phyloP scores from a whole-genome alignment of 768 basidiomycete genomes.

The Mycena alexandri region DNA sequence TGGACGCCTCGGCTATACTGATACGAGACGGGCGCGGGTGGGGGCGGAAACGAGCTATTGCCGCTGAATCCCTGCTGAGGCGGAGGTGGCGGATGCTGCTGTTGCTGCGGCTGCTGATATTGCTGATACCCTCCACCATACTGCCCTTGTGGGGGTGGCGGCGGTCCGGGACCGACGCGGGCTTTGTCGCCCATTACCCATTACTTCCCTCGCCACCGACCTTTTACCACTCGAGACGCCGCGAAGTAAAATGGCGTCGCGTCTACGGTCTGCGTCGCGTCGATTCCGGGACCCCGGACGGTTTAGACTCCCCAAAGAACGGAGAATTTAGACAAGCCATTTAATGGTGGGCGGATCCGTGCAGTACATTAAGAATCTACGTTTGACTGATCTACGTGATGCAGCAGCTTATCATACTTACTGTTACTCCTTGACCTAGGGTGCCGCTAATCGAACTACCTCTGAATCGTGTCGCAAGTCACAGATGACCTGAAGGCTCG shows the following conservation, averaged over 20 bases:
- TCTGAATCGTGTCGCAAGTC: no score
- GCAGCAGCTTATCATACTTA: background rate
- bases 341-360: background rate
- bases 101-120: constrained; percentile 28
- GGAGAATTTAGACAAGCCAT: background rate
- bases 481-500: no score
- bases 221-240: no score
- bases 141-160: constrained; percentile 40
- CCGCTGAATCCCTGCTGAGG: constrained; percentile 21
- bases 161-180: background rate
- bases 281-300: background rate
- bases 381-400: background rate
- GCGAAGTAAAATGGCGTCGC: background rate
- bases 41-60: constrained; percentile 19
- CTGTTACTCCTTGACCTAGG: background rate
- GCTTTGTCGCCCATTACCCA: no score
- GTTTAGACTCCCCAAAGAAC: background rate
- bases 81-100: constrained; percentile 12
- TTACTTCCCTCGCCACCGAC: no score
- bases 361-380: background rate
- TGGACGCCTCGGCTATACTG: constrained; percentile 13
- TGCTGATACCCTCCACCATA: constrained; percentile 30
- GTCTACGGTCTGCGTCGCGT: background rate
- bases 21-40: constrained; percentile 27
- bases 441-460: background rate